Evolutionary conservation across 208 protist species (phyloP).

Genomic region (Herpetomonas tarakana): DNA sequence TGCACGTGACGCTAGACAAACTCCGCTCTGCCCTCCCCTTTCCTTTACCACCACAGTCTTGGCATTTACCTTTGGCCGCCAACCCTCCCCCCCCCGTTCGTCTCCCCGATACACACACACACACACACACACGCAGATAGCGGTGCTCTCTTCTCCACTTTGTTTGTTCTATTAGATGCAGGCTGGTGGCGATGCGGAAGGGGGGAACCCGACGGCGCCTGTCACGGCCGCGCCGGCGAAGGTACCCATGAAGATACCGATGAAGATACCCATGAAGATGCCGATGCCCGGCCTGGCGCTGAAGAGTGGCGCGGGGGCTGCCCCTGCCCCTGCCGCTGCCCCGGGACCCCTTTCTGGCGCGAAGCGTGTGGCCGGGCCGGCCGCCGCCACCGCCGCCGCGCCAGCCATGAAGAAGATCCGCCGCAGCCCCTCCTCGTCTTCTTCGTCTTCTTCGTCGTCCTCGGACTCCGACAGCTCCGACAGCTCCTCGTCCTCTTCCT

Average conservation of each 20-base stretch:
- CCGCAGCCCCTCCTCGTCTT: slow-evolving; percentile 23
- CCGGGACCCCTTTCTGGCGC: slow-evolving; percentile 10
- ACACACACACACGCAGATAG: no score
- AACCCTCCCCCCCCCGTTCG: no score
- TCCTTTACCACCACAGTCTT: no score
- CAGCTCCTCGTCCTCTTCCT: background rate
- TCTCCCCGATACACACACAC: no score
- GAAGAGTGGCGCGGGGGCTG: slow-evolving; percentile 20
- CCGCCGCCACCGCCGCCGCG: slow-evolving; percentile 12
- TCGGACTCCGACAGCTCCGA: slow-evolving; percentile 18
- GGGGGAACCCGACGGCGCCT: no score
- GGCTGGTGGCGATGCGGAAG: no score
- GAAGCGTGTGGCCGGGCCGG: slow-evolving; percentile 4
- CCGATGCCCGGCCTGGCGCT: slow-evolving; percentile 26
- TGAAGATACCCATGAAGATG: slow-evolving; percentile 46
- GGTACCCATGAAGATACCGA: slow-evolving; percentile 66
- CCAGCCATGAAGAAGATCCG: slow-evolving; percentile 17
- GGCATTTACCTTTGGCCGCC: no score
- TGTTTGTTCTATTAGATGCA: no score
- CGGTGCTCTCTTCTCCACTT: no score
- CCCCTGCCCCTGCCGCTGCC: slow-evolving; percentile 18
- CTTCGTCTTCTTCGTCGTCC: slow-evolving; percentile 13
- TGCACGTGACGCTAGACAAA: no score
- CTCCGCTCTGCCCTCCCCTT: no score
- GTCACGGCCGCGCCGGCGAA: slow-evolving; percentile 43